These are phyloP conservation scores for Dactylellina cionopaga DNA, from an alignment of 2,329 filamentous ascomycete species.

Conservation along the genomic window DNA sequence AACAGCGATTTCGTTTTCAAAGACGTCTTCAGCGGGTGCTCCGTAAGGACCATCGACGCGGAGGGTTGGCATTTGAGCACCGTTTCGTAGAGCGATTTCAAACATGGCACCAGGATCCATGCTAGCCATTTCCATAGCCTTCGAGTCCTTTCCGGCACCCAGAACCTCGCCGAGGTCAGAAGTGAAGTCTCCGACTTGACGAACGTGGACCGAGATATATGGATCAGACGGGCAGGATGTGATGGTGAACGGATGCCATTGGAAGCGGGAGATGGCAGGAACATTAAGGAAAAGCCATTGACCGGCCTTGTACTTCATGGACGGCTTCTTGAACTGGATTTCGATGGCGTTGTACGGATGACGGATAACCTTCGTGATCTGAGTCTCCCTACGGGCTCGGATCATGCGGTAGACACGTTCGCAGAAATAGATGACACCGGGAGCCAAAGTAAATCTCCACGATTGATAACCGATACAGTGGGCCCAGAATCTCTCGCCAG, in stretches of 20 bases:
- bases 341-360: conserved; percentile 98
- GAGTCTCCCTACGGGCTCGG: conserved; percentile 80
- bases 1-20: conserved; percentile 88
- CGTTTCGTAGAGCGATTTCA: conserved; percentile 92
- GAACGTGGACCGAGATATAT: conserved; percentile 92
- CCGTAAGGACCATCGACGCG: conserved; percentile 96
- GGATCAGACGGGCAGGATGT: conserved; percentile 96
- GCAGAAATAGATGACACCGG: conserved; percentile 82
- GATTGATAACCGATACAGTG: conserved; percentile 96
- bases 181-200: conserved; percentile 97
- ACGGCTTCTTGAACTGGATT: conserved; percentile 95
- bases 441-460: conserved; percentile 95
- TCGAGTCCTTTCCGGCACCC: conserved; percentile 81
- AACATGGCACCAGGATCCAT: conserved; percentile 97
- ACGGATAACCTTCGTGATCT: conserved; percentile 91
- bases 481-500: conserved; percentile 80
- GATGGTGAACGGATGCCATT: conserved; percentile 99
- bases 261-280: conserved; percentile 83
- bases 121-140: conserved; percentile 87
- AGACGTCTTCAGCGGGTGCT: conserved; percentile 96
- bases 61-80: conserved; percentile 87
- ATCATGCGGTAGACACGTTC: conserved; percentile 94
- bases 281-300: conserved; percentile 98
- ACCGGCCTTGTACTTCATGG: conserved; percentile 96
- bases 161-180: conserved; percentile 91